Evolutionary conservation across 148 eudicot genomes (phyloP), one percentile per base, ranked within the genome.

Genomic region (Vaccinium macrocarpon): DNA sequence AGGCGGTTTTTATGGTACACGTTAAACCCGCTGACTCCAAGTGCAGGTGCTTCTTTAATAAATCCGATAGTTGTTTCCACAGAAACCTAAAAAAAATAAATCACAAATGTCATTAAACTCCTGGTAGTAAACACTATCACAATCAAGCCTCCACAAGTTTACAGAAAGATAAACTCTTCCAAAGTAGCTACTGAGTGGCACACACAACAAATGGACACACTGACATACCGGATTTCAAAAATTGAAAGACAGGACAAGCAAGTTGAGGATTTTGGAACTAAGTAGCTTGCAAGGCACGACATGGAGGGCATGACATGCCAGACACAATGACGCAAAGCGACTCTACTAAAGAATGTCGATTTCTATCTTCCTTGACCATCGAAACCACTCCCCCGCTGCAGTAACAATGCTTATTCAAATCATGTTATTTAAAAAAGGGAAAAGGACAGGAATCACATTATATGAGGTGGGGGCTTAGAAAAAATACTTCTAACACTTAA

Each of bases 1-100:
- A 97, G 93, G 57, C 99, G 97, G 88, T 97, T 97, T 89, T 97
- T 97, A 84, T 97, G 98, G 94, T 97, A 97, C 19, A 97, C 93
- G 62, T 97, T 97, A 83, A 91, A 97, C 82, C 99, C 99, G 84
- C 87, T 86, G 66, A 97, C 87, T 80, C 82, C 82, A 88, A 96
- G 89, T 35, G 91, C 89, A 81, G 99, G 97, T 71, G 94, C 95
- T 92, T 93, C 97, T 89, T 92, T 93, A 66, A 95, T 89, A 87
- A 97, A 93, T 75, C 99, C 99, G 79, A 97, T 84, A 21, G 93
- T 92, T 46, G 95, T 89, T 84, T 90, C 89, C 78, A 93, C 95
- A 15, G 78, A 57, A 68, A 88, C 95, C 99, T 96, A 83, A 14
- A 88, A 80, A 82, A 79, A 82, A 42, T 42, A 42, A 57, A 55